These are phyloP conservation scores for Thinopyrum obtusiflorum DNA, from an alignment of 202 grass and related monocot species.

Conservation along the genomic window DNA sequence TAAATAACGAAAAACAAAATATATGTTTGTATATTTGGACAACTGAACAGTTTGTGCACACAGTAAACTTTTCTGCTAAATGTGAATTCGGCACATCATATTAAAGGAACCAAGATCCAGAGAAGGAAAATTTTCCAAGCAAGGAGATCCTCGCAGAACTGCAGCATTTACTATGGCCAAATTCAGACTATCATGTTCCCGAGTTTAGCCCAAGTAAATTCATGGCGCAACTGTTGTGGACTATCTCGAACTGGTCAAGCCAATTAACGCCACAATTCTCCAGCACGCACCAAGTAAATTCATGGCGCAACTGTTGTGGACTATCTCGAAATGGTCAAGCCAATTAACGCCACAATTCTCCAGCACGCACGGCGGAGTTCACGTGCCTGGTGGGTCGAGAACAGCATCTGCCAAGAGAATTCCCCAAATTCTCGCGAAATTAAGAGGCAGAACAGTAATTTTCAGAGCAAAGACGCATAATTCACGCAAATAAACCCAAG, in stretches of 20 bases:
- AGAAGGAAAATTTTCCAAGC: neutral
- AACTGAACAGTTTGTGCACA: no score
- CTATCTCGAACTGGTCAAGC: no score
- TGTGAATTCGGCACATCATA: neutral
- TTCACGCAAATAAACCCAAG: neutral
- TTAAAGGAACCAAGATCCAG: conserved; percentile 16
- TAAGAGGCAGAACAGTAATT: neutral
- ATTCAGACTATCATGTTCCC: conserved; percentile 5
- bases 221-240: neutral
- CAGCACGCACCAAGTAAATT: neutral
- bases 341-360: no score
- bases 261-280: no score
- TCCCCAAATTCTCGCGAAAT: neutral
- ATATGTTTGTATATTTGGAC: no score
- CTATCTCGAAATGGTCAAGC: no score
- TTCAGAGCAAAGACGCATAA: neutral
- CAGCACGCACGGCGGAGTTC: no score
- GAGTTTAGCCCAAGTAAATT: conserved; percentile 15
- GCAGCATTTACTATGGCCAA: conserved; percentile 5
- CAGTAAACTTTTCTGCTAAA: no score
- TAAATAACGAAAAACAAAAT: no score
- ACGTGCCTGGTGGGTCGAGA: no score
- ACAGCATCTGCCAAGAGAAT: no score
- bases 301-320: neutral
- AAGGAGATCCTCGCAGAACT: neutral